A percentile compares a stretch with the other conserved stretches of the same genome.
Evolutionary conservation across 192 early-diverging fungal genomes (phyloP).

Genomic region (Diversispora eburnea): DNA sequence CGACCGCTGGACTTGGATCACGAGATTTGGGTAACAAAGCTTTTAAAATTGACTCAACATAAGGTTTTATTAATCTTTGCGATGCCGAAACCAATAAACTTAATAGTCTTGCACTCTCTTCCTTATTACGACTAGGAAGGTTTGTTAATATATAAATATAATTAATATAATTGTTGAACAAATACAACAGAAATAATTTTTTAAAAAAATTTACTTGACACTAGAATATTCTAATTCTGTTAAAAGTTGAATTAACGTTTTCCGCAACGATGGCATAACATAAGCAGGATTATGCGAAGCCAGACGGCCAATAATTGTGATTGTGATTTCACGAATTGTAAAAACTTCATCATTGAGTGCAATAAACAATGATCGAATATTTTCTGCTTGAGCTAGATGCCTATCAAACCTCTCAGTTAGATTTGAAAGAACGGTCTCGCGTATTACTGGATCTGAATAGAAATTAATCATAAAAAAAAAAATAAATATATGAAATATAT

Average conservation of each 20-base stretch:
- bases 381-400: conserved; percentile 86
- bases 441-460: conserved; percentile 60
- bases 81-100: conserved; percentile 72
- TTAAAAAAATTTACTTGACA: conserved; percentile 40
- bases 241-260: conserved; percentile 80
- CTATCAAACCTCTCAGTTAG: conserved; percentile 82
- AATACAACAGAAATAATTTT: conserved; percentile 31
- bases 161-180: neutral
- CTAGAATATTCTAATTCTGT: conserved; percentile 88
- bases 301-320: conserved; percentile 83
- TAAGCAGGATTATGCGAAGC: conserved; percentile 87
- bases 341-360: conserved; percentile 91
- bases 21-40: conserved; percentile 79
- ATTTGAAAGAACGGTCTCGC: conserved; percentile 74
- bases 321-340: conserved; percentile 76
- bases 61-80: conserved; percentile 81
- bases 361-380: conserved; percentile 82
- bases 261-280: conserved; percentile 84
- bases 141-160: neutral
- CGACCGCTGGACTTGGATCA: conserved; percentile 74
- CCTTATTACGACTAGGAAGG: conserved; percentile 63
- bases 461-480: neutral
- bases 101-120: conserved; percentile 79
- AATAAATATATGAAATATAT: neutral
- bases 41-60: conserved; percentile 83